Percentiles rank a stretch among this genome's conserved stretches.
These are phyloP conservation scores for Coemansia sp. DNA, from an alignment of 192 early-diverging fungal genomes.

Conservation along the genomic window DNA sequence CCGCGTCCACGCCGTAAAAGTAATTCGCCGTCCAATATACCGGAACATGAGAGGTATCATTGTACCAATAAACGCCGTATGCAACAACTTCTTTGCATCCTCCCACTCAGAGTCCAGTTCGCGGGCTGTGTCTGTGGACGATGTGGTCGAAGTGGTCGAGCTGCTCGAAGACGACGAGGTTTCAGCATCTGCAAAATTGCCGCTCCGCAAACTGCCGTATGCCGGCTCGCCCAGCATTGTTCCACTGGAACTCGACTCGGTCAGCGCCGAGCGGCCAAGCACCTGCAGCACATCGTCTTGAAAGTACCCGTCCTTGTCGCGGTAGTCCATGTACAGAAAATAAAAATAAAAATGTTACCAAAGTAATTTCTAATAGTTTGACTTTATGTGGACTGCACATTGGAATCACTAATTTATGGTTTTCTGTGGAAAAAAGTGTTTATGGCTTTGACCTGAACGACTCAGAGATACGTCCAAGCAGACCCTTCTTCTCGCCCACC, in stretches of 20 bases:
- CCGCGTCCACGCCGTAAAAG: constrained; percentile 34
- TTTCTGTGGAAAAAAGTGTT: background rate
- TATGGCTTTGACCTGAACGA: constrained; percentile 17
- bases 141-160: background rate
- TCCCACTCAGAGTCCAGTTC: constrained; percentile 44
- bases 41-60: constrained; percentile 42
- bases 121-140: background rate
- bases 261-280: constrained; percentile 33
- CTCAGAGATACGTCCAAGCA: constrained; percentile 16
- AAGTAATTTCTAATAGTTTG: too few species aligned
- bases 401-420: background rate
- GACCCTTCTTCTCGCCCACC: constrained; percentile 5
- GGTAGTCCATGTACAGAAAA: constrained; percentile 33
- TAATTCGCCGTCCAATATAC: constrained; percentile 39
- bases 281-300: constrained; percentile 43
- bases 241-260: background rate
- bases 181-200: constrained; percentile 19
- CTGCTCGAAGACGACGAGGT: constrained; percentile 1
- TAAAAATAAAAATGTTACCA: background rate
- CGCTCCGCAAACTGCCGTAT: constrained; percentile 18
- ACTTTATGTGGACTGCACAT: too few species aligned
- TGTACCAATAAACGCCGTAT: constrained; percentile 40
- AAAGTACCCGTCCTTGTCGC: constrained; percentile 46
- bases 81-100: constrained; percentile 42
- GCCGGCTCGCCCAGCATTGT: constrained; percentile 4